Evolutionary conservation across 441 rosid genomes (phyloP).

Genomic region (Bocquillonia castaneifolia): DNA sequence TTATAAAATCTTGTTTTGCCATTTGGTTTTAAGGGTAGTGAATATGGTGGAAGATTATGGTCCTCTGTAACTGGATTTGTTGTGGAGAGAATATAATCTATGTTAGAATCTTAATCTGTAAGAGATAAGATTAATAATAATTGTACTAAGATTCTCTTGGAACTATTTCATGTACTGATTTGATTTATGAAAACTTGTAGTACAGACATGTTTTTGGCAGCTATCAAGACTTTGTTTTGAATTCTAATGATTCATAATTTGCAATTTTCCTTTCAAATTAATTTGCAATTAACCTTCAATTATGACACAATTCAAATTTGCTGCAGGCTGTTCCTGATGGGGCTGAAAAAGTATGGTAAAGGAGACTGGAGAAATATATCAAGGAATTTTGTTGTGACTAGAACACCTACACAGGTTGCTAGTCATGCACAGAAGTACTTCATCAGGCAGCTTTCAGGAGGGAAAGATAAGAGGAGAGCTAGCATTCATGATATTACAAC

Average conservation of each 20-base stretch:
- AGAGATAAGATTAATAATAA: neutral
- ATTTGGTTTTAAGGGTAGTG: neutral
- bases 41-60: neutral
- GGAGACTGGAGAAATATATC: slow-evolving; percentile 99
- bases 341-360: slow-evolving; percentile 84
- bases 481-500: slow-evolving; percentile 97
- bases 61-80: neutral
- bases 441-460: slow-evolving; percentile 87
- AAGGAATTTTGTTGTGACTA: slow-evolving; percentile 64
- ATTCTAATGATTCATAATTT: neutral
- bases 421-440: slow-evolving; percentile 98
- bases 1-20: neutral
- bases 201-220: slow-evolving; percentile 1
- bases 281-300: neutral
- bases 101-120: slow-evolving; percentile 14
- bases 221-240: neutral
- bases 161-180: neutral
- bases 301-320: slow-evolving; percentile 16
- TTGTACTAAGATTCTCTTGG: slow-evolving; percentile 17
- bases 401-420: slow-evolving; percentile 97
- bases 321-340: slow-evolving; percentile 81
- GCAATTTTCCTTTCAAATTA: neutral
- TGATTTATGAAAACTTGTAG: slow-evolving; percentile 3
- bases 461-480: slow-evolving; percentile 91
- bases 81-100: slow-evolving; percentile 1